Evolutionary conservation across 371 early-diverging fungal genomes (phyloP), one percentile per base, ranked within the genome.

Genomic region (Encephalitozoon romaleae): DNA sequence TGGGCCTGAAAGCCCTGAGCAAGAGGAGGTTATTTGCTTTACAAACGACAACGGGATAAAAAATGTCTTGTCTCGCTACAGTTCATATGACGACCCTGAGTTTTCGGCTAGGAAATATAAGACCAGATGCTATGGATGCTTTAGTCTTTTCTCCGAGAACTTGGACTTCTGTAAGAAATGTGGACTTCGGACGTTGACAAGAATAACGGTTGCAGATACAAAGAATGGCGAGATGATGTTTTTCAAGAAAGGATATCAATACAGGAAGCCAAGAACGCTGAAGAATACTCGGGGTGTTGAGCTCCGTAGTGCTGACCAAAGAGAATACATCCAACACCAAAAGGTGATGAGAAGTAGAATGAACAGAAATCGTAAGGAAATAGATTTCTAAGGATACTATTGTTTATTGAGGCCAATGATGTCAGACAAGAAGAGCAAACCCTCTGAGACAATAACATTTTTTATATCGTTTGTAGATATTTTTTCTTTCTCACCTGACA

Each of bases 111-210:
- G 72, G 41, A 59, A 28, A 34, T 78, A 47, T 66, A 78, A 73
- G 38, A 42, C 55, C 15, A 25, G 81, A 30, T 81, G 81, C 43
- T 78, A 67, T 70, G 64, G 67, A 18, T 81, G 81, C 54, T 81
- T 65, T 65, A 59, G 39, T 38, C 49, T 76, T 9, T 81, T 67
- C 55, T 59, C 69, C 21, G 54, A 64, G 18, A 34, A 70, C 28
- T 21, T 72, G 53, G 81, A 81, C 67, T 81, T 81, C 64, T 81
- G 81, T 68, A 67, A 68, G 39, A 68, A 64, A 18, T 81, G 81
- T 63, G 81, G 81, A 1, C 63, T 75, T 59, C 67, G 66, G 9
- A 78, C 81, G 42, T n/a, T 81, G 9, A 75, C 78, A 64, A 70
- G 75, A 63, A 78, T 81, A 42, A 30, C 67, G 9, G 74, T 81